Base-by-base conservation (phyloP, 768 basidiomycete genomes). In the Calocera cornea region DNA sequence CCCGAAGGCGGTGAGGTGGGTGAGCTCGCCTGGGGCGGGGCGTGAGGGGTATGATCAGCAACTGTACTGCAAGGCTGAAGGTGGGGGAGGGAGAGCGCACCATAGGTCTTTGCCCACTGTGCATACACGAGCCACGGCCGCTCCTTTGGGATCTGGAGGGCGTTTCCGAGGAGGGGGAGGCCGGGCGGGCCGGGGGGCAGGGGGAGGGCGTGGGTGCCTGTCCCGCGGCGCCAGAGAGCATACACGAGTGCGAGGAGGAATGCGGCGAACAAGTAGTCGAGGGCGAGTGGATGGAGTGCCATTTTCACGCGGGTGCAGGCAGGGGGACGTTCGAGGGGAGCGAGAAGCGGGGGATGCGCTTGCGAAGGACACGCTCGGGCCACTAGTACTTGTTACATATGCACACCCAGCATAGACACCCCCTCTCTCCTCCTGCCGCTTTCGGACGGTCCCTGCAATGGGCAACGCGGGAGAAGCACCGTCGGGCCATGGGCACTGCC, bases 1-100 rank as follows among this genome's bases (percentile, higher is more conserved):
- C 1, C 79, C 78, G 19, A 75, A 60, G 41, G 40, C 36, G 27
- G 29, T 24, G 8, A 67, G 64, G 64, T 38, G 60, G 54, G 54
- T 60, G 16, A 60, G 54, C 11, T 60, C 54, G 31, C 54, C 54
- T 60, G 31, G 24, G 36, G 5, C 7, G 36, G 36, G 7, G 36
- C 5, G 19, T 8, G 8, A 24, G 3, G 44, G 19, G 19, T 19
- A 47, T 19, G 44, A 47, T 47, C 44, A 24, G 7, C 44, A 47
- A 24, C 40, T 41, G 10, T 41, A 41, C 11, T 10, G 40, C 10
- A 19, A 10, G 40, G 40, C 10, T 10, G 22, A 24, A 34, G 63
- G 17, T 19, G 36, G 63, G 36, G 24, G 19, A 27, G 24, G 11
- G 50, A 29, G 36, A 14, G 31, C 41, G 34, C 24, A 65, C 64